Evolutionary conservation across 345 rosid species (phyloP).

Genomic region (Salix udensis): DNA sequence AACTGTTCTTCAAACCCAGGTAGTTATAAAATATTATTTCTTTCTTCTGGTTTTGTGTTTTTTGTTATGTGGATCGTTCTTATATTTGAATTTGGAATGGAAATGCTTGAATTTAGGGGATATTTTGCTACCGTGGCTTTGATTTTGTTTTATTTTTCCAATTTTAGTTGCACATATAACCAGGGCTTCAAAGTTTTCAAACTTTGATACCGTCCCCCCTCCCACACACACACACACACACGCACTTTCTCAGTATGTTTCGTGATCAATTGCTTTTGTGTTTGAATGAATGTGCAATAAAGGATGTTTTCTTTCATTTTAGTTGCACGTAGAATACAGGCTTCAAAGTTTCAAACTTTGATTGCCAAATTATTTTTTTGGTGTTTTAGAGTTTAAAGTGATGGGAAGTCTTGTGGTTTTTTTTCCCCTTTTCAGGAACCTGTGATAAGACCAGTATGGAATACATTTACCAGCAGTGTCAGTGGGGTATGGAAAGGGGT

Average conservation of each 20-base stretch:
- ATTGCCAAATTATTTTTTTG: too few species aligned
- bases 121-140: neutral
- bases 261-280: neutral
- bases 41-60: neutral
- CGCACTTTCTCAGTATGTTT: neutral
- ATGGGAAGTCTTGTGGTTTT: too few species aligned
- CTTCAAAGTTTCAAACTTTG: too few species aligned
- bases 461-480: conserved; percentile 83
- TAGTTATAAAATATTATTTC: conserved; percentile 3
- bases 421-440: conserved; percentile 54
- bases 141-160: neutral
- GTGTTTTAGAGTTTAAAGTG: neutral
- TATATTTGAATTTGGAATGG: neutral
- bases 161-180: neutral
- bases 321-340: too few species aligned
- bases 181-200: too few species aligned
- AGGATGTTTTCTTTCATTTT: too few species aligned
- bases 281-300: neutral
- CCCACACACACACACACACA: too few species aligned
- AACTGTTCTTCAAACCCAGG: conserved; percentile 90
- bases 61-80: neutral
- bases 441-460: conserved; percentile 77
- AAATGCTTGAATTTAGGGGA: neutral
- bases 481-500: conserved; percentile 97
- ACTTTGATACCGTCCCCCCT: too few species aligned